Base-by-base conservation (phyloP, 2,329 filamentous ascomycete genomes). In the Fusarium tuaranense region DNA sequence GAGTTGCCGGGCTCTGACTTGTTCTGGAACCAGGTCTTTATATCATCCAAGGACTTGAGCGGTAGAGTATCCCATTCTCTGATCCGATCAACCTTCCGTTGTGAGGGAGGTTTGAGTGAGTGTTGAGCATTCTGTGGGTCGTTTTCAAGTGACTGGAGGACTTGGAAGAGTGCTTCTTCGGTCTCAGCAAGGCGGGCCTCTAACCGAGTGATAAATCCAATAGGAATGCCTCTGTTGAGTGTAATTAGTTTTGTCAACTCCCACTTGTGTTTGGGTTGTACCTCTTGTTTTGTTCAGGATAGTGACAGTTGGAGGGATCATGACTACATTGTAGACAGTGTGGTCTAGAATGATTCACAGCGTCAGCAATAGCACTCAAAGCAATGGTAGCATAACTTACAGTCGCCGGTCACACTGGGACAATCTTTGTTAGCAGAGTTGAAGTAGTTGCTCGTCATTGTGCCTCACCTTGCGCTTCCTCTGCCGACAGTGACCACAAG, bases 151-250 rank as follows among this genome's bases (percentile, higher is more conserved):
- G 71, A 68, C 3, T 78, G 69, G 2, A 82, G 65, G 0, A 80
- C 71, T 14, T 65, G 69, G 20, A 78, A 78, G 0, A 82, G 75
- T 4, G 79, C 79, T n/a, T 76, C 67, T 73, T 81, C 79, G 0
- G 80, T 83, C 30, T 81, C 81, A 2, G 73, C 76, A 2, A 86
- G 79, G 1, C 84, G 81, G 4, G 80, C 79, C 63, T 86, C 84
- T 5, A 86, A 60, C 20, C 79, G 80, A 5, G 80, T 83, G 7
- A 85, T 81, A 48, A 85, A 86, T 0, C 84, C 84, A 13, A 81
- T 77, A 0, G 81, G 84, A 39, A 82, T 80, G 34, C 80, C 82
- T 59, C 82, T 83, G 7, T 41, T 13, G 25, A 0, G 9, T n/a
- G 6, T 8, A 7, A 4, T 71, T 34, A 78, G 55, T 12, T 27